Percentiles rank a stretch among this genome's conserved stretches.
Conservation (phyloP, 2,329 filamentous ascomycete genomes). For the Proliferodiscus dingleyae region DNA sequence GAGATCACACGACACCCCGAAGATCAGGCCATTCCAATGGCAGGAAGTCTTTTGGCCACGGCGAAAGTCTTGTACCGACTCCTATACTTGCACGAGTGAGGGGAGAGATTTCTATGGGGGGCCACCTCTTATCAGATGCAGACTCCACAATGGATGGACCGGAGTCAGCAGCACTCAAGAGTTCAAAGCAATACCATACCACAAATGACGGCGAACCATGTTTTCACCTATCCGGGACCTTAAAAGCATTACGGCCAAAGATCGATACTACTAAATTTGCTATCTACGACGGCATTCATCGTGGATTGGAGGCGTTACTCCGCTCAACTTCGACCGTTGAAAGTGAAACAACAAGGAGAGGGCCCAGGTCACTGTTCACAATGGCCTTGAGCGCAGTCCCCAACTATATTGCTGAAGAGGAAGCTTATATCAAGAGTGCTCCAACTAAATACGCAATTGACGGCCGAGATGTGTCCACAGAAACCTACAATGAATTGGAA, state of each 20-base stretch:
- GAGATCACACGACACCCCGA: conserved; percentile 3
- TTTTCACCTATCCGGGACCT: conserved; percentile 25
- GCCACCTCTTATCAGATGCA: background rate
- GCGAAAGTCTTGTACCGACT: conserved; percentile 30
- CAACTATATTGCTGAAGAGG: conserved; percentile 42
- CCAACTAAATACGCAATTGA: conserved; percentile 32
- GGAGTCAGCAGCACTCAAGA: conserved; percentile 2
- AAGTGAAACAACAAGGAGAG: conserved; percentile 19
- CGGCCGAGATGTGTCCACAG: conserved; percentile 36
- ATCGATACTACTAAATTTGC: conserved; percentile 30
- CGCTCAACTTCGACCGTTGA: conserved; percentile 33
- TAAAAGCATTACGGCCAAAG: conserved; percentile 33
- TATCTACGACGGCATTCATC: conserved; percentile 42
- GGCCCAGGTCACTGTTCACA: conserved; percentile 40
- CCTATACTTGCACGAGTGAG: conserved; percentile 29
- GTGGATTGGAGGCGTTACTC: conserved; percentile 41
- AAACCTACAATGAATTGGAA: conserved; percentile 47
- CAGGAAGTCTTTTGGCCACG: conserved; percentile 18
- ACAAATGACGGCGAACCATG: conserved; percentile 11
- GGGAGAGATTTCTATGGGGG: conserved; percentile 7
- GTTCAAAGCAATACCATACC: conserved; percentile 5
- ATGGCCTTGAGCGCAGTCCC: conserved; percentile 47
- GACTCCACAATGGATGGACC: background rate
- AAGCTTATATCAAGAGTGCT: conserved; percentile 37
- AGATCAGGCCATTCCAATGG: conserved; percentile 1